Evolutionary conservation across 1,284 basidiomycete genomes (phyloP).

Genomic region (Trichosporon asahii): DNA sequence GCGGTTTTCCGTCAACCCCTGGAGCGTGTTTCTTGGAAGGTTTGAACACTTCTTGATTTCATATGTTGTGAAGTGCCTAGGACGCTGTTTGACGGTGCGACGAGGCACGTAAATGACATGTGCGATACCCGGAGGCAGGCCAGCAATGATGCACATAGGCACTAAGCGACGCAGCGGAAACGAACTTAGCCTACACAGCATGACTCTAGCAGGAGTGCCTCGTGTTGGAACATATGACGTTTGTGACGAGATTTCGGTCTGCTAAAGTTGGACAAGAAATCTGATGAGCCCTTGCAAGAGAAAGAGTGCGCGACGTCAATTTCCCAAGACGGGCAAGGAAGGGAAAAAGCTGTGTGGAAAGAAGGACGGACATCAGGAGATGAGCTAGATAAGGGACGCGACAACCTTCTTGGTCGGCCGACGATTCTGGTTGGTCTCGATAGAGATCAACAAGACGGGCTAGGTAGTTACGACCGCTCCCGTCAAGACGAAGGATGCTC

Average conservation of each 20-base stretch:
- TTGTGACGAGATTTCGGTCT: not conserved
- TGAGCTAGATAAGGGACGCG: not conserved
- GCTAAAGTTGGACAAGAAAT: not conserved
- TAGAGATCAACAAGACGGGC: no score
- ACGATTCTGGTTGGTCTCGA: not conserved
- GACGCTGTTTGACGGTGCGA: not conserved
- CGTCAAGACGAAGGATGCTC: no score
- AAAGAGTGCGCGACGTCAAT: not conserved
- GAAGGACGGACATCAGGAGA: not conserved
- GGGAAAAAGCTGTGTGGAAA: not conserved
- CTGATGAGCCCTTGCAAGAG: not conserved
- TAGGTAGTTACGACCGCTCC: no score
- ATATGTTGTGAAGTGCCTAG: slow-evolving; percentile 5
- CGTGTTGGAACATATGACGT: not conserved
- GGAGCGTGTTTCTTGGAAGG: not conserved
- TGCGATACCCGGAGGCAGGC: not conserved
- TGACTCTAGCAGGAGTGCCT: not conserved
- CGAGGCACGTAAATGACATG: not conserved
- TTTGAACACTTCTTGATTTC: not conserved
- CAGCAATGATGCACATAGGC: not conserved
- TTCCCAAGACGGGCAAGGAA: not conserved
- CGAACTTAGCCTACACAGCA: not conserved
- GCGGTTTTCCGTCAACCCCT: not conserved
- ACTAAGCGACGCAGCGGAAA: not conserved
- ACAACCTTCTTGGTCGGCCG: not conserved